Base-by-base conservation (phyloP, 768 basidiomycete genomes). In the Paxillus ammoniavirescens region DNA sequence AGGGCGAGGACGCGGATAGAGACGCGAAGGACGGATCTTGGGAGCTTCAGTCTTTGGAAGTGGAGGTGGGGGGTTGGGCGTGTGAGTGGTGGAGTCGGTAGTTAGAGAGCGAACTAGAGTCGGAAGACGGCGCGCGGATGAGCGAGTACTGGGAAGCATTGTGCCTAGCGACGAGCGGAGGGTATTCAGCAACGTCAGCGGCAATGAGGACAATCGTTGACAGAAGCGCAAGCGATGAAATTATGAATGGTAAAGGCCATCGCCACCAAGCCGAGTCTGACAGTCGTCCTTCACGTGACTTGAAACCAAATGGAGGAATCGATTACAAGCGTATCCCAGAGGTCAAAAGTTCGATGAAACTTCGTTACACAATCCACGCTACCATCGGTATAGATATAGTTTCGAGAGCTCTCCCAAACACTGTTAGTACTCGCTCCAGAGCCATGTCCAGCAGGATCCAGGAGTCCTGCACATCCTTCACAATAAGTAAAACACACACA, bases 1-100 rank as follows among this genome's bases (percentile, higher is more conserved):
- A 2, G 75, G 72, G 2, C 79, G 74, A 1, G 79, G 78, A 3
- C 74, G 70, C 4, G 77, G 78, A 52, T 74, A 64, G 38, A 80
- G 67, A 26, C 72, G 75, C 35, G 74, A 65, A n/a, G 61, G 59
- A 31, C 68, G 65, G 31, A 72, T 58, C 41, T 71, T 63, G 40
- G 57, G 31, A 8, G 61, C 55, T 30, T 73, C 68, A 46, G 62
- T 42, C 45, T 69, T 65, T 4, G 69, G 69, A 5, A 63, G 65
- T 15, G 64, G 65, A 1, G 65, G 61, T 2, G 61, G 73, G 0
- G 67, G 62, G 33, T 64, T 64, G 13, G 61, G 64, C 5, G 64
- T 67, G 14, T 59, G 61, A 37, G 64, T 48, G 5, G 65, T 46
- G 0, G 69, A 56, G 36, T 73, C 69, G 8, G 69, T 71, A 8